phyloP scores from a whole-genome alignment of 805 yeast genomes.

The Candida pseudoglaebosa region DNA sequence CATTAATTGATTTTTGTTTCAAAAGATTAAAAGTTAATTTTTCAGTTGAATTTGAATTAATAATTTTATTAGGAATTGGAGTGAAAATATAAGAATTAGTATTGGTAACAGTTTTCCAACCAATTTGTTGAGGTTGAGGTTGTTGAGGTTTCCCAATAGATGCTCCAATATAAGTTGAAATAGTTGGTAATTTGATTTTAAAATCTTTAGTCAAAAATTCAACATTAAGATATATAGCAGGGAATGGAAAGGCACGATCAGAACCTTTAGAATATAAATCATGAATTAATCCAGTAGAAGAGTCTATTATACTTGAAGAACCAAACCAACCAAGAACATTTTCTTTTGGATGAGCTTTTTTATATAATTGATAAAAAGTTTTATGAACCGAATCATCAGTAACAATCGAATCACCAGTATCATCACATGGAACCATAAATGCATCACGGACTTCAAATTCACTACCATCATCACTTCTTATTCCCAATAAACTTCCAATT shows the following conservation, averaged over 20 bases:
- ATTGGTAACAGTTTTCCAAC: conserved; percentile 35
- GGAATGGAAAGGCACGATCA: conserved; percentile 67
- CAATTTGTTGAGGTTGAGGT: conserved; percentile 18
- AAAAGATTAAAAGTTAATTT: conserved; percentile 50
- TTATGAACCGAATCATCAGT: conserved; percentile 76
- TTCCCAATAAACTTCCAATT: conserved; percentile 79
- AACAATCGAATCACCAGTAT: conserved; percentile 68
- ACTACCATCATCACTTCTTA: conserved; percentile 78
- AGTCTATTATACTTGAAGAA: conserved; percentile 56
- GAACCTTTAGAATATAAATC: conserved; percentile 70
- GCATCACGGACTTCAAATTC: conserved; percentile 71
- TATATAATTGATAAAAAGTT: conserved; percentile 64
- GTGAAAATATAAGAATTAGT: conserved; percentile 58
- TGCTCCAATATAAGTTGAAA: conserved; percentile 72
- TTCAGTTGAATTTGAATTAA: conserved; percentile 51
- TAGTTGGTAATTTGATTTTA: conserved; percentile 49
- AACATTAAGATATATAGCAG: conserved; percentile 76
- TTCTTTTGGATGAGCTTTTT: conserved; percentile 74
- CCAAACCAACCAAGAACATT: conserved; percentile 85
- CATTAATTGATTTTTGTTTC: conserved; percentile 30
- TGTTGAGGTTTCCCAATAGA: conserved; percentile 51
- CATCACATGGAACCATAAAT: conserved; percentile 76
- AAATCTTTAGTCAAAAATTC: conserved; percentile 48
- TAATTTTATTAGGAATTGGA: conserved; percentile 66
- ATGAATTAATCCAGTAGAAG: conserved; percentile 72